Conservation (phyloP, 2,329 filamentous ascomycete genomes). For the Aquanectria penicillioides region DNA sequence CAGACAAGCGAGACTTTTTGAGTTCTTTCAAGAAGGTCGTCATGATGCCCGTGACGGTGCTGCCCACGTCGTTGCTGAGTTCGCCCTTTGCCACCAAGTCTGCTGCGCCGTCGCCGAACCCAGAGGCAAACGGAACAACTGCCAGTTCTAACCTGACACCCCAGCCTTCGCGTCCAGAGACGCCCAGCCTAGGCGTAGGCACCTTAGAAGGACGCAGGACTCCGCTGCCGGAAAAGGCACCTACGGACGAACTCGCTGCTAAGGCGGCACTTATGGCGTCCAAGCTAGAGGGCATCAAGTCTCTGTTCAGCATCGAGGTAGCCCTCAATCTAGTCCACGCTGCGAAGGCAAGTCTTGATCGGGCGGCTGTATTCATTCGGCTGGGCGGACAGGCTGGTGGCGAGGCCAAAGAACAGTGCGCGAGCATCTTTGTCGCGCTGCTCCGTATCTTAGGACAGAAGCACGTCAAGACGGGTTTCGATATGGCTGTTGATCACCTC, state of each 20-base stretch:
- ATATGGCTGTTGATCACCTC: constrained; percentile 90
- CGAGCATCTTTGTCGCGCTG: constrained; percentile 85
- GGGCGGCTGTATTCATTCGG: constrained; percentile 82
- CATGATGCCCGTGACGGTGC: constrained; percentile 96
- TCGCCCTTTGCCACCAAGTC: constrained; percentile 66
- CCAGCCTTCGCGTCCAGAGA: constrained; percentile 59
- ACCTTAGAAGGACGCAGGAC: constrained; percentile 51
- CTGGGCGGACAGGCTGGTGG: constrained; percentile 83
- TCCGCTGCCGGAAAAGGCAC: constrained; percentile 69
- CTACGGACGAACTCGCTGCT: constrained; percentile 90
- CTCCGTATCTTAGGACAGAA: constrained; percentile 85
- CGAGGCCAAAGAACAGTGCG: constrained; percentile 88
- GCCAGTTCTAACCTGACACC: constrained; percentile 41
- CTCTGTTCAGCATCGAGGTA: constrained; percentile 95
- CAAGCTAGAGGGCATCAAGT: constrained; percentile 91
- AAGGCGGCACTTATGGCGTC: constrained; percentile 99
- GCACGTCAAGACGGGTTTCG: constrained; percentile 93
- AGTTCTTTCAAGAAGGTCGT: constrained; percentile 98
- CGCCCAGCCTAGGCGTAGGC: constrained; percentile 59
- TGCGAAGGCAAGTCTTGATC: constrained; percentile 87
- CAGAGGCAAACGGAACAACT: constrained; percentile 42
- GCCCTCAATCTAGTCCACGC: constrained; percentile 88
- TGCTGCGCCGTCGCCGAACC: constrained; percentile 20
- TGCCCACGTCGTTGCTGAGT: constrained; percentile 73
- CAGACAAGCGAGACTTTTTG: constrained; percentile 95